Conservation (phyloP, 208 protist species). For the Trypanosoma congolense region DNA sequence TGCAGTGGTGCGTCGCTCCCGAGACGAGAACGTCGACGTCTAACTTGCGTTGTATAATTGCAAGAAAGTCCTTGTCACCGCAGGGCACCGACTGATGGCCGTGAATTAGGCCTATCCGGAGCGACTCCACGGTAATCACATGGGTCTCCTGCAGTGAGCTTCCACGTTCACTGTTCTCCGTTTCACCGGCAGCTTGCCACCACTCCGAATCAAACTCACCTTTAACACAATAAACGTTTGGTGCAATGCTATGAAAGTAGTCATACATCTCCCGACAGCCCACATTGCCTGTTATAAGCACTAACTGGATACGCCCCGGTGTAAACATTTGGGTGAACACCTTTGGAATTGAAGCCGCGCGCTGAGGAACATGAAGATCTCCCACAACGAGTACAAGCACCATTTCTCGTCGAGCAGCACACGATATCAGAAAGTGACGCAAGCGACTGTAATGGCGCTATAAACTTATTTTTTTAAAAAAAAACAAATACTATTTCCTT, state of each 20-base stretch:
- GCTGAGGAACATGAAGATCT: slow-evolving; percentile 98
- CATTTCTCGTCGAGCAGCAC: too few species aligned
- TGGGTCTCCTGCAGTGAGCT: slow-evolving; percentile 85
- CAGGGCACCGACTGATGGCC: slow-evolving; percentile 96
- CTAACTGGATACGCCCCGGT: slow-evolving; percentile 93
- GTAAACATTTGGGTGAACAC: slow-evolving; percentile 95
- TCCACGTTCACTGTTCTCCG: slow-evolving; percentile 21
- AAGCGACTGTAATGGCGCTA: background rate
- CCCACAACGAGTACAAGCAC: slow-evolving; percentile 97
- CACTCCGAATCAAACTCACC: slow-evolving; percentile 94
- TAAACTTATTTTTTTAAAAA: background rate
- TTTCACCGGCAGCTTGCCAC: background rate
- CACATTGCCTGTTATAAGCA: slow-evolving; percentile 98
- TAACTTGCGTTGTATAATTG: slow-evolving; percentile 93
- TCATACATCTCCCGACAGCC: slow-evolving; percentile 92
- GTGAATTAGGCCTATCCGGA: slow-evolving; percentile 96
- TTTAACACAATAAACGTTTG: slow-evolving; percentile 94
- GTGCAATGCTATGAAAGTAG: slow-evolving; percentile 93
- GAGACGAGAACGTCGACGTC: slow-evolving; percentile 98
- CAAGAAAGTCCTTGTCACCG: slow-evolving; percentile 93
- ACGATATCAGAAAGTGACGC: background rate
- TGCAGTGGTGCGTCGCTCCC: slow-evolving; percentile 92
- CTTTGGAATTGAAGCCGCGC: slow-evolving; percentile 89
- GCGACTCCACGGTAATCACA: slow-evolving; percentile 93
- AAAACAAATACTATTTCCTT: background rate